phyloP scores from a whole-genome alignment of 208 protist genomes.

The Crithidia fasciculata region DNA sequence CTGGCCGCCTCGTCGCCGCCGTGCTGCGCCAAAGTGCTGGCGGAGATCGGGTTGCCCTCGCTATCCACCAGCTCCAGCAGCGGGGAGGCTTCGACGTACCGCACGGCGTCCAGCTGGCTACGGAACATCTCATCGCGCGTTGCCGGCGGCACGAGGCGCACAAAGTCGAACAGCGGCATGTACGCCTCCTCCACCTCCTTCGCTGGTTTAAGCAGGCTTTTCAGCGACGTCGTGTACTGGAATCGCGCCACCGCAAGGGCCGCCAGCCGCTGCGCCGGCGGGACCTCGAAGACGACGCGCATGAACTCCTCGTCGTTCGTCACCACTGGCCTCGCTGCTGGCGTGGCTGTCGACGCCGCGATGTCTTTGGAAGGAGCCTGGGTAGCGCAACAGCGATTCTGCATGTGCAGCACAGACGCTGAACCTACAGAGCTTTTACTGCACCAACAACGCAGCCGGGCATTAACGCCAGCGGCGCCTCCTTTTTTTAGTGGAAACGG shows the following conservation, averaged over 20 bases:
- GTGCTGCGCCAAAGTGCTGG: not conserved
- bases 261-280: slow-evolving; percentile 53
- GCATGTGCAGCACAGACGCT: not conserved
- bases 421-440: no score
- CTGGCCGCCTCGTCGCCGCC: not conserved
- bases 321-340: no score
- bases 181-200: not conserved
- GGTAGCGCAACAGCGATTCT: slow-evolving; percentile 12
- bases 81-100: slow-evolving; percentile 37
- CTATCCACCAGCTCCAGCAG: slow-evolving; percentile 47
- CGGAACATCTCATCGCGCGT: slow-evolving; percentile 60
- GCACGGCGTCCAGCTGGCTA: slow-evolving; percentile 27
- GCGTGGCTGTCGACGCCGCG: not conserved
- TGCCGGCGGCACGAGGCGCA: slow-evolving; percentile 46
- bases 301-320: slow-evolving; percentile 16
- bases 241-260: slow-evolving; percentile 46
- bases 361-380: not conserved
- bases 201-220: no score
- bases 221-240: not conserved
- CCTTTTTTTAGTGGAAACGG: no score
- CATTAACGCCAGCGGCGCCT: no score
- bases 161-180: slow-evolving; percentile 62
- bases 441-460: no score
- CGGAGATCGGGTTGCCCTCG: not conserved
- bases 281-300: slow-evolving; percentile 28